phyloP scores from a whole-genome alignment of 192 early-diverging fungal species.

The Backusella circina region DNA sequence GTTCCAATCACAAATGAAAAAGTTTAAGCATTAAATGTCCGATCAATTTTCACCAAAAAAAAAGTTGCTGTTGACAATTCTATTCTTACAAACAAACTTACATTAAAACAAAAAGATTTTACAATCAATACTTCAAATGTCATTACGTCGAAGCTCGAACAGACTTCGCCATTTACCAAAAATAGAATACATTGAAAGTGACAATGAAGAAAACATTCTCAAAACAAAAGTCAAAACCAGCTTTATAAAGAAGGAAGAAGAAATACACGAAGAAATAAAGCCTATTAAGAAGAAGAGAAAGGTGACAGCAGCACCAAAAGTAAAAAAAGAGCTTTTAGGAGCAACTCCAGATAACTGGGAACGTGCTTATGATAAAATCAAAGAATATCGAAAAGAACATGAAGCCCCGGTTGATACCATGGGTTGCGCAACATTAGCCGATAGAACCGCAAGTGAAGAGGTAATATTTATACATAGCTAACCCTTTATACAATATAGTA shows the following conservation, averaged over 20 bases:
- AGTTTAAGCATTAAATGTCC: neutral
- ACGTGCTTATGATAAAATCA: constrained; percentile 57
- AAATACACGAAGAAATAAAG: neutral
- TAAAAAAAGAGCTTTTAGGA: neutral
- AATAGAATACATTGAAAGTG: neutral
- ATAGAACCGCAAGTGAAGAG: constrained; percentile 30
- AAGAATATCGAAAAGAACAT: constrained; percentile 60
- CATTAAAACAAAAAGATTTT: neutral
- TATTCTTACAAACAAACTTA: neutral
- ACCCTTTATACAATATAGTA: no score
- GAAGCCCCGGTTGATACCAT: constrained; percentile 86
- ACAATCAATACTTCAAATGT: neutral
- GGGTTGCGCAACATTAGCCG: constrained; percentile 76
- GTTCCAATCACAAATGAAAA: neutral
- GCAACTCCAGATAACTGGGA: constrained; percentile 55
- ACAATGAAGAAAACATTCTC: neutral
- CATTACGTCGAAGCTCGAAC: constrained; percentile 6
- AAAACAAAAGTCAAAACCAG: neutral
- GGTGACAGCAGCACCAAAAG: neutral
- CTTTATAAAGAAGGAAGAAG: neutral
- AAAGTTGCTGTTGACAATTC: neutral
- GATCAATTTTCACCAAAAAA: neutral
- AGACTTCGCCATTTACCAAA: neutral
- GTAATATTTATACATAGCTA: no score
- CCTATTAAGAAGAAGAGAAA: neutral